These are phyloP conservation scores for Isatis tinctoria DNA, from an alignment of 345 rosid genomes.

Conservation along the genomic window DNA sequence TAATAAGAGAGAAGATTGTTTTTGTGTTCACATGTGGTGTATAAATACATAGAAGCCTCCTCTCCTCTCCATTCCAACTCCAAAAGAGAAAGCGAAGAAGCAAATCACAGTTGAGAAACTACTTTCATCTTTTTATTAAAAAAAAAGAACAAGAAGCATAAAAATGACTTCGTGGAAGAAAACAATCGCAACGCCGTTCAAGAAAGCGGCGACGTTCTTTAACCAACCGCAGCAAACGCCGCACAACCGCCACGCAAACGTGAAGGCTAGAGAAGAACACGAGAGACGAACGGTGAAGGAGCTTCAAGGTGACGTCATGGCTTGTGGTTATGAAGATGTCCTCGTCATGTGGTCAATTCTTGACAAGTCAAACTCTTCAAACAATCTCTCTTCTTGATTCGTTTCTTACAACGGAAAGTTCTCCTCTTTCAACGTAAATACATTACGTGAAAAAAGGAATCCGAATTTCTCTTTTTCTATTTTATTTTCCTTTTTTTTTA, in stretches of 20 bases:
- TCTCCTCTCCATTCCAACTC: not conserved
- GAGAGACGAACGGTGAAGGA: constrained; percentile 46
- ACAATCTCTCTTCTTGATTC: constrained; percentile 43
- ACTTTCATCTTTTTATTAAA: not conserved
- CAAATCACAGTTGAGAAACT: not conserved
- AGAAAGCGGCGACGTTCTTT: constrained; percentile 81
- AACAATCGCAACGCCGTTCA: constrained; percentile 73
- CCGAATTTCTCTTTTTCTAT: not conserved
- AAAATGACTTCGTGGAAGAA: constrained; percentile 78
- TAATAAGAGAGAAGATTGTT: not conserved
- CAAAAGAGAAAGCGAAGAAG: not conserved
- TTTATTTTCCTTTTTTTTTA: not conserved
- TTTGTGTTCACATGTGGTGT: constrained; percentile 32
- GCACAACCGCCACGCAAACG: constrained; percentile 29
- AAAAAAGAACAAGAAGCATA: too few relatives aligned
- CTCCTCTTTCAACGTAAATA: not conserved
- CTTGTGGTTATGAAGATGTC: constrained; percentile 87
- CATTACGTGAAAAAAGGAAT: not conserved
- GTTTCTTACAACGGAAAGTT: not conserved
- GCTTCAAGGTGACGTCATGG: constrained; percentile 90
- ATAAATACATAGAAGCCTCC: constrained; percentile 25
- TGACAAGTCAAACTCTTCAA: constrained; percentile 73
- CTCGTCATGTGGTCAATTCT: constrained; percentile 98
- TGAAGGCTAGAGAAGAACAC: constrained; percentile 39
- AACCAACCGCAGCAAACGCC: constrained; percentile 46